Evolutionary conservation across 345 rosid genomes (phyloP).

Genomic region (Lagerstroemia speciosa): DNA sequence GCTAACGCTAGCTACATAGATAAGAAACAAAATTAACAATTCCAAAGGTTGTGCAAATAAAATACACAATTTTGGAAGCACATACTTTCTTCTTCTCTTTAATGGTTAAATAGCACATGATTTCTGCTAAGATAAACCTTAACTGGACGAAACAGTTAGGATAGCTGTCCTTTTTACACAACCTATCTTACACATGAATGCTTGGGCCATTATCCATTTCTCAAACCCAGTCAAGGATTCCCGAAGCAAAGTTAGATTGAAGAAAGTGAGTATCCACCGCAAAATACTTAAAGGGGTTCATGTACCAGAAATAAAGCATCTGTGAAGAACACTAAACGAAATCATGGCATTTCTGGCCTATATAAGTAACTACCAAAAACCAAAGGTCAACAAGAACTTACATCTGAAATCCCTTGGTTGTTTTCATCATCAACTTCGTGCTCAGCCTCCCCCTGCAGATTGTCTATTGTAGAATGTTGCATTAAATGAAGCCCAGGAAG

Average conservation of each 20-base stretch:
- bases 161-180: neutral
- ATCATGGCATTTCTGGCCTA: neutral
- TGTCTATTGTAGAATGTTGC: conserved; percentile 2
- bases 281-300: neutral
- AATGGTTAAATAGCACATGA: neutral
- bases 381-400: conserved; percentile 3
- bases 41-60: neutral
- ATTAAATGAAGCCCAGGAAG: neutral
- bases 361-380: neutral
- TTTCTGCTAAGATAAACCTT: neutral
- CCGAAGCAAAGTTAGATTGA: too few relatives aligned
- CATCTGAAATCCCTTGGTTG: conserved; percentile 3
- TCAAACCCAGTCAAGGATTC: neutral
- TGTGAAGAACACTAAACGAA: neutral
- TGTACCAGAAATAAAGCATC: neutral
- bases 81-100: neutral
- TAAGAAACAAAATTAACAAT: neutral
- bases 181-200: neutral
- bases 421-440: conserved; percentile 5
- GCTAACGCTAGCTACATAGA: conserved; percentile 21
- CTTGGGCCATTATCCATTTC: neutral
- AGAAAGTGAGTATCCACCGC: neutral
- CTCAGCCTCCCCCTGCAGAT: neutral
- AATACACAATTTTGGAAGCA: neutral
- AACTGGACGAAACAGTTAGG: neutral